Evolutionary conservation across 257 asterid genomes (phyloP).

Genomic region (Solanum dulcamara): DNA sequence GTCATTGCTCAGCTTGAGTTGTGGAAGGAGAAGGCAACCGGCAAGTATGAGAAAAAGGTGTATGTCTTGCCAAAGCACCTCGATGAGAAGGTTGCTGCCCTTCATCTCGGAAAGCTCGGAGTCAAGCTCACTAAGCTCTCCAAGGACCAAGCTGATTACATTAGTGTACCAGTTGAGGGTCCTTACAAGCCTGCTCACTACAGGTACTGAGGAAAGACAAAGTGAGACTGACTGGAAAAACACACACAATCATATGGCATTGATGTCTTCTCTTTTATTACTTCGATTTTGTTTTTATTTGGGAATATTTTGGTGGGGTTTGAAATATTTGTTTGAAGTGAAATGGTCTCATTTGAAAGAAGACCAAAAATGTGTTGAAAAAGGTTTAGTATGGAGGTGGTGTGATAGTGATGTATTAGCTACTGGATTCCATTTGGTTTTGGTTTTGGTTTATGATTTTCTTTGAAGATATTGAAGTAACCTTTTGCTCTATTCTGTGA

Average conservation of each 20-base stretch:
- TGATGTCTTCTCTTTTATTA: background rate
- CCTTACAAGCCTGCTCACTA: constrained; percentile 58
- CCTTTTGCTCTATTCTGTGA: background rate
- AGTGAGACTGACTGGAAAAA: background rate
- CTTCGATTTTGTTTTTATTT: background rate
- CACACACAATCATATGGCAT: background rate
- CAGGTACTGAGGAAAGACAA: constrained; percentile 27
- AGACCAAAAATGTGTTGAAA: constrained; percentile 5
- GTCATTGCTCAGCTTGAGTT: constrained; percentile 55
- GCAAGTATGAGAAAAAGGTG: constrained; percentile 51
- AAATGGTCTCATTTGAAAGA: background rate
- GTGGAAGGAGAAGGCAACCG: constrained; percentile 37
- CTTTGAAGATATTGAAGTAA: background rate
- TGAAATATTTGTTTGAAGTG: background rate
- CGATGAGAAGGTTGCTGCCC: constrained; percentile 57
- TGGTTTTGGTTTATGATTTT: background rate
- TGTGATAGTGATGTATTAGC: background rate
- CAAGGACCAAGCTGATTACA: constrained; percentile 41
- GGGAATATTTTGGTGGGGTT: constrained; percentile 1
- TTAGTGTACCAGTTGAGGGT: constrained; percentile 45
- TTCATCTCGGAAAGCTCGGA: constrained; percentile 54
- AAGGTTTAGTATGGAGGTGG: background rate
- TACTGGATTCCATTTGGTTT: background rate
- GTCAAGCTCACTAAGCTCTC: constrained; percentile 44
- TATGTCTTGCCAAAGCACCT: constrained; percentile 51